Evolutionary conservation across 2,329 filamentous ascomycete genomes (phyloP).

Genomic region (Arthrobotrys pseudoclavata): DNA sequence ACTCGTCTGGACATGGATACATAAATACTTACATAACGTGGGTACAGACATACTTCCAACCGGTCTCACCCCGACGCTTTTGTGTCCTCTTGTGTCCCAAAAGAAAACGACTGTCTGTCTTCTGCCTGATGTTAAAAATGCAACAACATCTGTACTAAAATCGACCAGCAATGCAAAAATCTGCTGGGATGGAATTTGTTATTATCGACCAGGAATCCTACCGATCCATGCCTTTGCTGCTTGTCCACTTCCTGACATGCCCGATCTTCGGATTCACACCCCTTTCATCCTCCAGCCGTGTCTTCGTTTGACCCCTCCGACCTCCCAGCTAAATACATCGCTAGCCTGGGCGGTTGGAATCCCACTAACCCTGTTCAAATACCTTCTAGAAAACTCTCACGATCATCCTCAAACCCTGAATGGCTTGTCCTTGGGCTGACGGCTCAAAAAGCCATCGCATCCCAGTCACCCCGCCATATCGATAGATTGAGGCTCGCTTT

Average conservation of each 20-base stretch:
- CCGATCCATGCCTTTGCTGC: constrained; percentile 14
- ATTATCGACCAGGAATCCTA: constrained; percentile 47
- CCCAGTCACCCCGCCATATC: constrained; percentile 29
- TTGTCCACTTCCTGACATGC: constrained; percentile 24
- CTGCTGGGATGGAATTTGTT: constrained; percentile 48
- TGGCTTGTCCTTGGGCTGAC: constrained; percentile 34
- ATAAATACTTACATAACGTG: neutral
- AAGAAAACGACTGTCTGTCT: constrained; percentile 13
- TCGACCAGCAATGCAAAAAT: constrained; percentile 17
- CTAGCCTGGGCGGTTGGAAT: constrained; percentile 43
- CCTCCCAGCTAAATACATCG: constrained; percentile 27
- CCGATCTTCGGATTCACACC: constrained; percentile 20
- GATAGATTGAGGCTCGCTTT: constrained; percentile 33
- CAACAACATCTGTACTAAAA: constrained; percentile 1
- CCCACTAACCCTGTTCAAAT: constrained; percentile 26
- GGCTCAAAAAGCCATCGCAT: constrained; percentile 40
- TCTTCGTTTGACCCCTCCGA: neutral
- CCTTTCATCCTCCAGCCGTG: constrained; percentile 27
- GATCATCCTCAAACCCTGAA: constrained; percentile 12
- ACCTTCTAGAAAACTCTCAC: constrained; percentile 37
- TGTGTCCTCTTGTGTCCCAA: constrained; percentile 13
- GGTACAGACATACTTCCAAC: constrained; percentile 14
- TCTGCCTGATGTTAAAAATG: constrained; percentile 28
- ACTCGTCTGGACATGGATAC: constrained; percentile 24
- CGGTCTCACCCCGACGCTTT: constrained; percentile 18